Conservation (phyloP, 2,329 filamentous ascomycete genomes). For the Venturia effusa region DNA sequence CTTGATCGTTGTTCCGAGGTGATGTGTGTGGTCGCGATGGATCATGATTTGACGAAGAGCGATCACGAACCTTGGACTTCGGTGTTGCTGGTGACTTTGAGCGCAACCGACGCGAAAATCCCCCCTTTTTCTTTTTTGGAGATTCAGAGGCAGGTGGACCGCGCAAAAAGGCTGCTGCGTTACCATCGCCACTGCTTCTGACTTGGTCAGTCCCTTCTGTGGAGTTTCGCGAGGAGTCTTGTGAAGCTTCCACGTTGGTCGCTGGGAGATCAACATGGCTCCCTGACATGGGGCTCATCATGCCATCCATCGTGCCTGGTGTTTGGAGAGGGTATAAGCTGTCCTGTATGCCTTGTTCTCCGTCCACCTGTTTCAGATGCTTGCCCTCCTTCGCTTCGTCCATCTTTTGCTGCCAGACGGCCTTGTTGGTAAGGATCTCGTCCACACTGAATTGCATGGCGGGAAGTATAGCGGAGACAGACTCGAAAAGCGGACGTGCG, state of each 20-base stretch:
- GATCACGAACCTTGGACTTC: conserved; percentile 5
- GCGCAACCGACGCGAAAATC: conserved; percentile 10
- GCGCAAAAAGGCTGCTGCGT: not conserved
- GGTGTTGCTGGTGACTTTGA: conserved; percentile 13
- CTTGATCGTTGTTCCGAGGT: not conserved
- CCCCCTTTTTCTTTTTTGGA: conserved; percentile 1
- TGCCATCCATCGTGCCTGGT: conserved; percentile 2
- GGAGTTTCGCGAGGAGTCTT: not conserved
- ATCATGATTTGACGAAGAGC: conserved; percentile 4
- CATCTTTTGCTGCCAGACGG: conserved; percentile 59
- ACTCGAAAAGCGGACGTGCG: conserved; percentile 81
- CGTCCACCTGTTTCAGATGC: conserved; percentile 13
- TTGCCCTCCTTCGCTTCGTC: conserved; percentile 39
- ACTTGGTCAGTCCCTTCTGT: not conserved
- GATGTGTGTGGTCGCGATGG: conserved; percentile 5
- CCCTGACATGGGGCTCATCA: conserved; percentile 8
- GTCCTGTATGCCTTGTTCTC: not conserved
- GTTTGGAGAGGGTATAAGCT: not conserved
- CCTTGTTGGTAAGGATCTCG: conserved; percentile 69
- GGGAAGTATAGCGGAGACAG: conserved; percentile 76
- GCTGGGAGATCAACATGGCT: conserved; percentile 3
- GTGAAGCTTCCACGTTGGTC: not conserved
- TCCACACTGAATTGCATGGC: conserved; percentile 73
- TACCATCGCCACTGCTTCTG: not conserved
- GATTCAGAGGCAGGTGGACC: not conserved